Evolutionary conservation across 164 flowering plant species (phyloP).

Genomic region (Houttuynia cordata): DNA sequence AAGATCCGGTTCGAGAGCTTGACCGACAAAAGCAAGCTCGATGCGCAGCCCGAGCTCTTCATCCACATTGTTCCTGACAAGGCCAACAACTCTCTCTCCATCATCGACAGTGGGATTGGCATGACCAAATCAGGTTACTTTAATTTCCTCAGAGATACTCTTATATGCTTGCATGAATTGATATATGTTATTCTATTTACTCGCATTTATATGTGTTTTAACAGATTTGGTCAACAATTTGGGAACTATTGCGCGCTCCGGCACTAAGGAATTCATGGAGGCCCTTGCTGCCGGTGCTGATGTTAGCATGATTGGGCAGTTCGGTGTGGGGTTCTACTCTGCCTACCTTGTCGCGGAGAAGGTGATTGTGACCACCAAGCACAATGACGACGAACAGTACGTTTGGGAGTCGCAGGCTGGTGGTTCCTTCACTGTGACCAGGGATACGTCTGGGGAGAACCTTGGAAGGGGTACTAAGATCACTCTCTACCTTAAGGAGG

Average conservation of each 20-base stretch:
- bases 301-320: constrained; percentile 58
- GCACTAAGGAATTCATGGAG: constrained; percentile 57
- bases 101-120: constrained; percentile 9
- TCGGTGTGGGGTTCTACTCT: constrained; percentile 45
- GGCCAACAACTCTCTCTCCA: constrained; percentile 6
- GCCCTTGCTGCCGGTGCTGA: constrained; percentile 46
- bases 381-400: constrained; percentile 55
- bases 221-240: constrained; percentile 49
- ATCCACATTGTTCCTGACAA: constrained; percentile 10
- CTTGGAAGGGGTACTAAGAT: constrained; percentile 48
- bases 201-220: not conserved
- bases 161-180: not conserved
- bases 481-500: constrained; percentile 49
- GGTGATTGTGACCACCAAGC: constrained; percentile 46
- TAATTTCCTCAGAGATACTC: not conserved
- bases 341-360: constrained; percentile 50
- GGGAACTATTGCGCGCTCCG: constrained; percentile 58
- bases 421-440: constrained; percentile 39
- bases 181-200: not conserved
- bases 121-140: constrained; percentile 9
- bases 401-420: constrained; percentile 53
- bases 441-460: constrained; percentile 31
- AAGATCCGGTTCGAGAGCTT: constrained; percentile 11
- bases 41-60: constrained; percentile 12
- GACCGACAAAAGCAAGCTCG: constrained; percentile 12